These are phyloP conservation scores for Colletotrichum sojae DNA, from an alignment of 2,329 filamentous ascomycete genomes.

Conservation along the genomic window DNA sequence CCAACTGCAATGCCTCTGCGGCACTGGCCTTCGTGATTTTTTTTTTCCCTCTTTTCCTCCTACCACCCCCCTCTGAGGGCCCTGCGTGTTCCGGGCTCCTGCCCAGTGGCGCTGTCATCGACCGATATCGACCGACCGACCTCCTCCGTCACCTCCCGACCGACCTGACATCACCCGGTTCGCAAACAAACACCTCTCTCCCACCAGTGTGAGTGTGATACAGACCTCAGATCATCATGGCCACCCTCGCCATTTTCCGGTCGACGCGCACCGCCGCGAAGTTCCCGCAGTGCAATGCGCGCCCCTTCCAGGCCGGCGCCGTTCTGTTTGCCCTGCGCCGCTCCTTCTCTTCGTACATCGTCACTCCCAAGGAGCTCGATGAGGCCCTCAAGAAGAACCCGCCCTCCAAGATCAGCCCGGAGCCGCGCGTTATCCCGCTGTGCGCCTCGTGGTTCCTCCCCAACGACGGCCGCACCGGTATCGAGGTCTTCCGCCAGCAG, in stretches of 20 bases:
- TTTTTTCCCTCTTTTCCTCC: constrained; percentile 22
- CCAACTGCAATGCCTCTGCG: constrained; percentile 38
- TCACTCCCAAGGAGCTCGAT: constrained; percentile 86
- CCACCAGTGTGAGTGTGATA: not conserved
- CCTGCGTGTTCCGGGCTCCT: constrained; percentile 29
- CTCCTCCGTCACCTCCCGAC: constrained; percentile 14
- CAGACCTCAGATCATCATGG: constrained; percentile 53
- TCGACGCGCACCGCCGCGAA: constrained; percentile 54
- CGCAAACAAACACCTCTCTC: not conserved
- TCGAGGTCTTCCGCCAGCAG: constrained; percentile 83
- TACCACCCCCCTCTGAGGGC: constrained; percentile 19
- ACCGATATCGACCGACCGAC: constrained; percentile 34
- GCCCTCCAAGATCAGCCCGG: constrained; percentile 82
- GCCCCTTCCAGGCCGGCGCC: constrained; percentile 49
- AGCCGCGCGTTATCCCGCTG: constrained; percentile 87
- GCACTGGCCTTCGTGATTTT: constrained; percentile 29
- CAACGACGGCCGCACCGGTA: constrained; percentile 87
- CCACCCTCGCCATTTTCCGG: constrained; percentile 58
- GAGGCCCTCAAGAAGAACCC: constrained; percentile 87
- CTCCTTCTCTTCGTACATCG: constrained; percentile 84
- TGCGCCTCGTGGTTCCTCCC: constrained; percentile 98
- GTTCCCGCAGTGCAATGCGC: constrained; percentile 54
- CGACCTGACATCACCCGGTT: constrained; percentile 22
- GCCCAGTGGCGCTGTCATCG: constrained; percentile 30
- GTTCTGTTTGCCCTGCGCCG: constrained; percentile 55